Conservation (phyloP, 2,329 filamentous ascomycete genomes). For the Xylariaceae sp. region DNA sequence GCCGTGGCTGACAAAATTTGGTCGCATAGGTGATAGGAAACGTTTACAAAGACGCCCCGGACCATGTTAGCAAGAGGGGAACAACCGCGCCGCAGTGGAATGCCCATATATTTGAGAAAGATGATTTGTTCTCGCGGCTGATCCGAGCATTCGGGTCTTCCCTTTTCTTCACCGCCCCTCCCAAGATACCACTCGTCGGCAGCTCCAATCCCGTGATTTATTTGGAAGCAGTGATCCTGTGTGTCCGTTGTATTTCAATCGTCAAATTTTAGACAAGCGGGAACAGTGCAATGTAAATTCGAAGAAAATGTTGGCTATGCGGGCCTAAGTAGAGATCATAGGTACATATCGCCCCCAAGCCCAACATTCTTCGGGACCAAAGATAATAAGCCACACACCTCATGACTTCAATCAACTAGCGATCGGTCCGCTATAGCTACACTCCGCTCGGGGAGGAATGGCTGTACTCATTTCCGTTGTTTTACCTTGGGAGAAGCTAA, state of each 20-base stretch:
- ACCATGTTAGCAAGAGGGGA: not conserved
- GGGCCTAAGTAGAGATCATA: not conserved
- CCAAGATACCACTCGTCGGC: too few species aligned
- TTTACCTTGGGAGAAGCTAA: constrained; percentile 25
- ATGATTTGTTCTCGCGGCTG: constrained; percentile 6
- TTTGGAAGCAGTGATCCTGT: not conserved
- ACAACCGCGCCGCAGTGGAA: not conserved
- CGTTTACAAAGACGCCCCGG: too few species aligned
- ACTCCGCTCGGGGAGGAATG: not conserved
- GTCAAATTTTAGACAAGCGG: not conserved
- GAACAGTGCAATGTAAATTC: too few species aligned
- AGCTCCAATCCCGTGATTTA: not conserved
- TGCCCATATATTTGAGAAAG: not conserved
- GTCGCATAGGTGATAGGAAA: too few species aligned
- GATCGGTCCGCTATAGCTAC: not conserved
- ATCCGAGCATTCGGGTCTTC: not conserved
- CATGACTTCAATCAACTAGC: too few species aligned
- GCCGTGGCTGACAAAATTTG: not conserved
- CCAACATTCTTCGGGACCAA: constrained; percentile 3
- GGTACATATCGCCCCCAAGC: not conserved
- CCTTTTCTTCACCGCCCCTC: constrained; percentile 20
- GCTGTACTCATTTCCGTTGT: constrained; percentile 28
- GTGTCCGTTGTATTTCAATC: not conserved
- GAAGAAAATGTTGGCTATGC: too few species aligned
- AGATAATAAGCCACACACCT: not conserved